A percentile compares a stretch with the other conserved stretches of the same genome.
These are phyloP conservation scores for Lepidium aucheri DNA, from an alignment of 345 rosid genomes.

Conservation along the genomic window DNA sequence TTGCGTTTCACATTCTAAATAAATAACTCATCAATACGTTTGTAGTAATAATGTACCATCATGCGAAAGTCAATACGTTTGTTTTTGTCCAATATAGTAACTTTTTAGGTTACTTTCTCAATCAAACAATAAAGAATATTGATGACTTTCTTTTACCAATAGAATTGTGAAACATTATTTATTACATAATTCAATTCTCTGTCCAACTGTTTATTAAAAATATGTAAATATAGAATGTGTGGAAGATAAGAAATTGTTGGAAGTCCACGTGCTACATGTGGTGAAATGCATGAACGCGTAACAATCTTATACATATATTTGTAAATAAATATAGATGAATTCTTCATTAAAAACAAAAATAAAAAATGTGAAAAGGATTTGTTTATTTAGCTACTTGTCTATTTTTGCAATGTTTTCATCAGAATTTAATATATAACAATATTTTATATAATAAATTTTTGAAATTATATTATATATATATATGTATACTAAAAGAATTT, in stretches of 20 bases:
- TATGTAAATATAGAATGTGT: background rate
- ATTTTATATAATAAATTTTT: no score
- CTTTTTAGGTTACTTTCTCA: background rate
- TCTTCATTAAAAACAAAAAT: no score
- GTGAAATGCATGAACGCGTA: conserved; percentile 19
- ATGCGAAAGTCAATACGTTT: background rate
- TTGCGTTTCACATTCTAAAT: background rate
- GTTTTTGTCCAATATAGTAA: background rate
- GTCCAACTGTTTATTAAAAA: background rate
- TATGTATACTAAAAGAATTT: no score
- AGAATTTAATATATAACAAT: no score
- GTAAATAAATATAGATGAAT: no score
- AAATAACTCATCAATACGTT: background rate
- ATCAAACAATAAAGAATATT: background rate
- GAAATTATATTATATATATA: no score
- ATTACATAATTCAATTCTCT: background rate
- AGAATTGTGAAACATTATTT: background rate
- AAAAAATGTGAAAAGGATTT: no score
- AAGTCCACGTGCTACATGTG: conserved; percentile 25
- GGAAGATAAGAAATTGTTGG: background rate
- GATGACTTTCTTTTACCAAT: background rate
- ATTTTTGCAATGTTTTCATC: no score
- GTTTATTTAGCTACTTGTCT: no score
- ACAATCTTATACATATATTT: no score
- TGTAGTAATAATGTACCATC: background rate